A percentile compares a stretch with the other conserved stretches of the same genome.
These are phyloP conservation scores for Chrysanthemum lavandulifolium DNA, from an alignment of 129 eudicot genomes.

Conservation along the genomic window DNA sequence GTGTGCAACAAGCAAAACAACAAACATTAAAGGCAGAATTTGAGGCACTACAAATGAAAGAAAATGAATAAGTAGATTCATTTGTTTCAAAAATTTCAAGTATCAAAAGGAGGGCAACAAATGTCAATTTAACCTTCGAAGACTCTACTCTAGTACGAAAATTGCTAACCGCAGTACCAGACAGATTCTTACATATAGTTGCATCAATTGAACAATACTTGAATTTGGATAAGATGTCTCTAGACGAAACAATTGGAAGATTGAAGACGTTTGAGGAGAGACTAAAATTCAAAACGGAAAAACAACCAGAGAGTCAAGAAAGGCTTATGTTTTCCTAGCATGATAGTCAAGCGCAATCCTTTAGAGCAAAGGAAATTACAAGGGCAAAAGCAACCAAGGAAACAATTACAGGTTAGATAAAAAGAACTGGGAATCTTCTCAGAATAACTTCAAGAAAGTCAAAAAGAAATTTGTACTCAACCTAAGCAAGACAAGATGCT, in stretches of 20 bases:
- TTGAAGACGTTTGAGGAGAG: neutral
- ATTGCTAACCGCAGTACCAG: neutral
- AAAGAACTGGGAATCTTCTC: neutral
- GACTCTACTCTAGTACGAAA: neutral
- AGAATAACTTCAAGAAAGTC: neutral
- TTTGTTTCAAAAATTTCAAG: too few relatives aligned
- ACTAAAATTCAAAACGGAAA: neutral
- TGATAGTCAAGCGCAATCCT: neutral
- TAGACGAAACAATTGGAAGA: neutral
- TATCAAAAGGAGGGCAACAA: too few relatives aligned
- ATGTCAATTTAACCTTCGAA: too few relatives aligned
- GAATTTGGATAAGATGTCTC: neutral
- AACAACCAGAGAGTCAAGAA: neutral
- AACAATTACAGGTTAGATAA: neutral
- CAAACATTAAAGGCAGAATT: too few relatives aligned
- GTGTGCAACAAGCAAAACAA: too few relatives aligned
- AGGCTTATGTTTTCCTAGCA: neutral
- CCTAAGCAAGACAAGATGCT: neutral
- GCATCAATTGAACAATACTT: neutral
- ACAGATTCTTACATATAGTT: neutral
- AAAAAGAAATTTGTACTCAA: too few relatives aligned
- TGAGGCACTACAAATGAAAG: too few relatives aligned
- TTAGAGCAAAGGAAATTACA: neutral
- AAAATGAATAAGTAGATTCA: too few relatives aligned
- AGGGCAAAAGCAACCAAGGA: neutral